Evolutionary conservation across 2,329 filamentous ascomycete species (phyloP), one percentile per base, ranked within the genome.

Genomic region (Triangularia verruculosa): DNA sequence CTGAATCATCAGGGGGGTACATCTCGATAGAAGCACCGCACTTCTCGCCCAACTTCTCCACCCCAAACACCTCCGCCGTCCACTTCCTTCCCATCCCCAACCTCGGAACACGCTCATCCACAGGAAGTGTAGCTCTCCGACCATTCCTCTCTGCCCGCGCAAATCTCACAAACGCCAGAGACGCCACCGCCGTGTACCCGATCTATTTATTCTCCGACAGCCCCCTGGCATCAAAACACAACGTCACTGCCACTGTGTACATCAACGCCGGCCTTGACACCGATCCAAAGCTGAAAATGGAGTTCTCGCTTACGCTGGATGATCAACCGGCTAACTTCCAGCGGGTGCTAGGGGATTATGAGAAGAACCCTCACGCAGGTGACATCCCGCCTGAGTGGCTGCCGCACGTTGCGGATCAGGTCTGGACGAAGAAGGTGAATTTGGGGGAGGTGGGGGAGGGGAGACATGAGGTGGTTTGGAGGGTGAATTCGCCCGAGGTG

Each of bases 221-320:
- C 2, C 60, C 66, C 1, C 61, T 68, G 11, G n/a, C n/a, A 17
- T 2, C n/a, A 9, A 47, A 47, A 47, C 39, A 47, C 39, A 28
- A 54, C 15, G 67, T 76, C 0, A 68, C 66, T 1, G 70, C 76
- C 1, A 70, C 73, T 17, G 66, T 78, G 12, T 75, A 77, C 51
- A 75, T 79, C 66, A 77, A 73, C 62, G 74, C 72, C 59, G 75
- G 79, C 0, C 76, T 85, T 4, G 85, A 86, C 68, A 78, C 80
- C 5, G 78, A 83, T 61, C 82, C 83, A 0, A 73, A 75, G 22
- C 74, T 77, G 1, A 79, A 77, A 2, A 80, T 86, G 71, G 76
- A 76, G 4, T 86, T 83, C 66, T 79, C 83, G 4, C 72, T 84
- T 2, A 77, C 79, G 5, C 71, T 86, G 15, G 79, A 84, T 55